A percentile compares a stretch with the other conserved stretches of the same genome.
Conservation (phyloP, 257 asterid species). For the Solanum peruvianum region DNA sequence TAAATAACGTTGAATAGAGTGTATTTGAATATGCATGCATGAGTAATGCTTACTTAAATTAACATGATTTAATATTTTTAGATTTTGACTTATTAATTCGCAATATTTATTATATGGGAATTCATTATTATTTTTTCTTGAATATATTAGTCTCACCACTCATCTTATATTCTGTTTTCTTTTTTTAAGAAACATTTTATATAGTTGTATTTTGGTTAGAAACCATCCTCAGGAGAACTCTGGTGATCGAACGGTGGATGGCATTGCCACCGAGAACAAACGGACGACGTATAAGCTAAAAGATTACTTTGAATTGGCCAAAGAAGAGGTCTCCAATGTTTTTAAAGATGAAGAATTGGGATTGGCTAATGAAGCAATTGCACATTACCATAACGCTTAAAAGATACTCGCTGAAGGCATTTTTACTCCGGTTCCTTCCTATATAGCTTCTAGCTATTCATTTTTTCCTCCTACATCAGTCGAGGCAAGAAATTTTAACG, state of each 20-base stretch:
- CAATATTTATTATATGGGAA: too few species aligned
- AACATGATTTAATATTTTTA: too few species aligned
- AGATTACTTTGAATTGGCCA: constrained; percentile 86
- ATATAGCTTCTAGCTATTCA: constrained; percentile 62
- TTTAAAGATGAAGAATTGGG: constrained; percentile 98
- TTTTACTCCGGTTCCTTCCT: constrained; percentile 88
- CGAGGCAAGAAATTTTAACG: background rate
- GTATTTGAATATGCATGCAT: background rate
- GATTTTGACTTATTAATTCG: too few species aligned
- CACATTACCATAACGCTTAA: constrained; percentile 55
- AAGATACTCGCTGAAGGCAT: constrained; percentile 58
- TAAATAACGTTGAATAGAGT: too few species aligned
- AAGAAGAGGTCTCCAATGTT: constrained; percentile 71
- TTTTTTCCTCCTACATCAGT: background rate
- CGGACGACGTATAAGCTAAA: constrained; percentile 77
- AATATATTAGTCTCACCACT: too few species aligned
- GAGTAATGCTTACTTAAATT: too few species aligned
- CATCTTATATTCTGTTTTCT: too few species aligned
- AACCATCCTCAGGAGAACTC: constrained; percentile 24
- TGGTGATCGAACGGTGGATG: constrained; percentile 47
- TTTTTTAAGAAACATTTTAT: too few species aligned
- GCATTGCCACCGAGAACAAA: constrained; percentile 74
- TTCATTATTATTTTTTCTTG: too few species aligned
- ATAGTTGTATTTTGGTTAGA: too few species aligned
- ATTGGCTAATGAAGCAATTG: constrained; percentile 55